Conservation (phyloP, 805 yeast genomes). For the Kluyveromyces lactis region DNA sequence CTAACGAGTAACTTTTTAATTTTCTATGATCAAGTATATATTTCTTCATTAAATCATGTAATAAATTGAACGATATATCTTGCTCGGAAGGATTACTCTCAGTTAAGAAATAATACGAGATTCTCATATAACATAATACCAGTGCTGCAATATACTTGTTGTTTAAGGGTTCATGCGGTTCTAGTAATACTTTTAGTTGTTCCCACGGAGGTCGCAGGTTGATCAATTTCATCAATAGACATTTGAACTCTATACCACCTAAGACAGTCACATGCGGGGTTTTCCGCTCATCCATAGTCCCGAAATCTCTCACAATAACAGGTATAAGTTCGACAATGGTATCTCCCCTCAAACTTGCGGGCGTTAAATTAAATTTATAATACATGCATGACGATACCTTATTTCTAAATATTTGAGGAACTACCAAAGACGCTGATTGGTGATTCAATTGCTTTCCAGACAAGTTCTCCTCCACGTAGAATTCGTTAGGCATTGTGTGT, state of each 20-base stretch:
- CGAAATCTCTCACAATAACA: slow-evolving; percentile 21
- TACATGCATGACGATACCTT: slow-evolving; percentile 25
- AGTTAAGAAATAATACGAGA: slow-evolving; percentile 25
- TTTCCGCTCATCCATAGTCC: slow-evolving; percentile 14
- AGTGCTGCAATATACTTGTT: slow-evolving; percentile 46
- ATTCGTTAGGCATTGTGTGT: slow-evolving; percentile 19
- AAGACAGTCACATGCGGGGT: slow-evolving; percentile 13
- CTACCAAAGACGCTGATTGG: slow-evolving; percentile 27
- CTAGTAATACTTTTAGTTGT: slow-evolving; percentile 21
- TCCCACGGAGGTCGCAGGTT: slow-evolving; percentile 57
- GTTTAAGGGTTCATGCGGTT: slow-evolving; percentile 46
- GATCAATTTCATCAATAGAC: slow-evolving; percentile 65
- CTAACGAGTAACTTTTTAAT: slow-evolving; percentile 39
- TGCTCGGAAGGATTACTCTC: slow-evolving; percentile 30
- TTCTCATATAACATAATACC: slow-evolving; percentile 54
- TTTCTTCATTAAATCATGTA: slow-evolving; percentile 38
- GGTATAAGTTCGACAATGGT: slow-evolving; percentile 19
- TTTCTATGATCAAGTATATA: slow-evolving; percentile 61
- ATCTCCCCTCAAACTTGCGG: slow-evolving; percentile 22
- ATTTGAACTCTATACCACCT: slow-evolving; percentile 32
- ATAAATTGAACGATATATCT: slow-evolving; percentile 19
- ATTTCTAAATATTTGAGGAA: slow-evolving; percentile 26
- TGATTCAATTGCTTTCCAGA: slow-evolving; percentile 25
- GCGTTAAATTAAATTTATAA: slow-evolving; percentile 22
- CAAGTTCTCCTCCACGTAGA: slow-evolving; percentile 23